phyloP scores from a whole-genome alignment of 306 rosid species.

The Pachyrhizus erosus region DNA sequence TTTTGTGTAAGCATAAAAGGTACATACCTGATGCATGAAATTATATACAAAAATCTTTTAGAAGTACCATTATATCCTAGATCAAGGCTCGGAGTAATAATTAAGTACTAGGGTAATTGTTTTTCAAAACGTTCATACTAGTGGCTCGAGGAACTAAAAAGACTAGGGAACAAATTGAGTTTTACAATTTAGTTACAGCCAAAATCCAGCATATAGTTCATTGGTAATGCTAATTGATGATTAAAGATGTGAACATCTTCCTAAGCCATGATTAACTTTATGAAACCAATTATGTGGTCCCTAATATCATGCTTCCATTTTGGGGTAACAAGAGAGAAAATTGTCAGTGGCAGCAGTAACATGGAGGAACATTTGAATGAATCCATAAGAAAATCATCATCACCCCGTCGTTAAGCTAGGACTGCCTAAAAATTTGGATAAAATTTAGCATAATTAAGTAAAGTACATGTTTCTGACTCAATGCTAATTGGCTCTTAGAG shows the following conservation, averaged over 20 bases:
- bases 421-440: slow-evolving; percentile 52
- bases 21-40: slow-evolving; percentile 36
- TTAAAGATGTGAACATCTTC: slow-evolving; percentile 47
- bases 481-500: slow-evolving; percentile 54
- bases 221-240: slow-evolving; percentile 46
- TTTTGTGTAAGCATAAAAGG: slow-evolving; percentile 27
- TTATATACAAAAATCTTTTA: slow-evolving; percentile 8
- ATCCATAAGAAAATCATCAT: slow-evolving; percentile 56
- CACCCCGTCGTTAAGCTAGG: slow-evolving; percentile 67
- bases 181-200: slow-evolving; percentile 39
- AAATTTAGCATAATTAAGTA: slow-evolving; percentile 47
- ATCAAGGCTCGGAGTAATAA: slow-evolving; percentile 24
- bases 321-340: slow-evolving; percentile 65
- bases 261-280: slow-evolving; percentile 67
- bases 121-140: slow-evolving; percentile 40
- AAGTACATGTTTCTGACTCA: slow-evolving; percentile 49
- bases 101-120: slow-evolving; percentile 33
- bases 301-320: slow-evolving; percentile 64
- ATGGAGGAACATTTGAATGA: slow-evolving; percentile 61
- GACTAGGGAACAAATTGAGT: slow-evolving; percentile 24
- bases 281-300: slow-evolving; percentile 78
- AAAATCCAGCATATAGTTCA: slow-evolving; percentile 47
- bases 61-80: slow-evolving; percentile 2
- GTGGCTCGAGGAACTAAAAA: slow-evolving; percentile 48
- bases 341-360: slow-evolving; percentile 66